These are phyloP conservation scores for Aspergillus carbonarius DNA, from an alignment of 2,329 filamentous ascomycete genomes.

Conservation along the genomic window DNA sequence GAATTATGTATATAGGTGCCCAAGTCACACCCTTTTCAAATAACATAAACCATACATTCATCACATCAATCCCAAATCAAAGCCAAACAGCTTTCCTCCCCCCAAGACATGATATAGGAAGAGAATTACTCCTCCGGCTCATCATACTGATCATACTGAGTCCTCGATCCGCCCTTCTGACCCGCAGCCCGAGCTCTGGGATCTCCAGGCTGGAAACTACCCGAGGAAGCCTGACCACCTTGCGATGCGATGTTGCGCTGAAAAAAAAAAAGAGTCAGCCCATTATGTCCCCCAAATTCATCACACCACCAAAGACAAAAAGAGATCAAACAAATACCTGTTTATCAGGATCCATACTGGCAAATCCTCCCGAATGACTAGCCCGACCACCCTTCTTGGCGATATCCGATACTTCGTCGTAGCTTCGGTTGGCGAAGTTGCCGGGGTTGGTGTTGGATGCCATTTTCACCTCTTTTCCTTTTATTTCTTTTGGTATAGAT, in stretches of 20 bases:
- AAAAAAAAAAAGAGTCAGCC: too few relatives aligned
- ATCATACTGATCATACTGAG: slow-evolving; percentile 1
- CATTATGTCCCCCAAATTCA: too few relatives aligned
- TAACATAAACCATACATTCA: background rate
- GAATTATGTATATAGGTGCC: background rate
- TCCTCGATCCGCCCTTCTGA: slow-evolving; percentile 22
- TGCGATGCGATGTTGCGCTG: slow-evolving; percentile 57
- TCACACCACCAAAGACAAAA: too few relatives aligned
- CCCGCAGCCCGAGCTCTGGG: slow-evolving; percentile 56
- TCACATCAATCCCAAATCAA: too few relatives aligned
- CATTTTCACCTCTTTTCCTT: background rate
- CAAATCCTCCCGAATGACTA: slow-evolving; percentile 31
- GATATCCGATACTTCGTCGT: slow-evolving; percentile 48
- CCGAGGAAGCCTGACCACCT: slow-evolving; percentile 55
- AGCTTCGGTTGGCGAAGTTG: slow-evolving; percentile 41
- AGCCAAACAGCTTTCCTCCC: too few relatives aligned
- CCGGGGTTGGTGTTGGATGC: background rate
- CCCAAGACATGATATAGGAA: too few relatives aligned
- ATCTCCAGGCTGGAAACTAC: slow-evolving; percentile 56
- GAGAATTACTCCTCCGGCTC: background rate
- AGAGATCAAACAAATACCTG: slow-evolving; percentile 20
- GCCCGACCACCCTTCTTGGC: slow-evolving; percentile 37
- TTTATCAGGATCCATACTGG: slow-evolving; percentile 30
- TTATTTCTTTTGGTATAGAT: too few relatives aligned
- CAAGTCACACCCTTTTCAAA: too few relatives aligned